Percentiles rank a stretch among this genome's conserved stretches.
phyloP scores from a whole-genome alignment of 2,329 filamentous ascomycete genomes.

The Dothideomycetidae sp. region DNA sequence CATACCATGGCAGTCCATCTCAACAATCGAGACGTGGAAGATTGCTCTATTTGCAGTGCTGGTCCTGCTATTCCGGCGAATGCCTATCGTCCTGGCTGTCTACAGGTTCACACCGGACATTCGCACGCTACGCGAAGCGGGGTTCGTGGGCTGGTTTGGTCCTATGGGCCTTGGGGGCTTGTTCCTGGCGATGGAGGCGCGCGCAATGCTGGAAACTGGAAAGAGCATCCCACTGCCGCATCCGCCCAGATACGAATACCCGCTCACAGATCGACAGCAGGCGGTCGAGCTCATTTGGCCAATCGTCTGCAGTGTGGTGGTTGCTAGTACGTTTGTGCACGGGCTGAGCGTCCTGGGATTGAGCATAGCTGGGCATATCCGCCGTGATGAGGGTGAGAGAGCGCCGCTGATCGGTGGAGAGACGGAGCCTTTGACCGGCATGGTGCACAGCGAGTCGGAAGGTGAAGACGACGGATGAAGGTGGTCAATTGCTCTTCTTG shows the following conservation, averaged over 20 bases:
- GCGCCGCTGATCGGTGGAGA: conserved; percentile 37
- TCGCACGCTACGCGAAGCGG: conserved; percentile 35
- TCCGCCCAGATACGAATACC: conserved; percentile 26
- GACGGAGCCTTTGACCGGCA: conserved; percentile 35
- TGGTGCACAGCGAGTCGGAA: conserved; percentile 33
- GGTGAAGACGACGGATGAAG: conserved; percentile 17
- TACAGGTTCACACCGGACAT: conserved; percentile 37
- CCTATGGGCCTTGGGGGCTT: conserved; percentile 44
- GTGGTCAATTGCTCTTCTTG: no score
- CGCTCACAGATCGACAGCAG: conserved; percentile 21
- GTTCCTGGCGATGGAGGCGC: conserved; percentile 42
- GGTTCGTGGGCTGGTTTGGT: conserved; percentile 44
- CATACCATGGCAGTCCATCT: conserved; percentile 36
- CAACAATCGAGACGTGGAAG: conserved; percentile 25
- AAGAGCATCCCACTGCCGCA: conserved; percentile 31
- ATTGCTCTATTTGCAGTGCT: conserved; percentile 34
- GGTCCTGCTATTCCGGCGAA: conserved; percentile 38
- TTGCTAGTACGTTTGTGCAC: conserved; percentile 41
- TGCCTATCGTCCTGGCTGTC: conserved; percentile 36
- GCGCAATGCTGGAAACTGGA: conserved; percentile 38
- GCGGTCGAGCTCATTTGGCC: conserved; percentile 39
- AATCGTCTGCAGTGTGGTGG: conserved; percentile 39
- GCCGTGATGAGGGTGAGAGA: conserved; percentile 31
- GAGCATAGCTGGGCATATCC: conserved; percentile 35
- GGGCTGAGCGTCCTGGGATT: conserved; percentile 39